These are phyloP conservation scores for Gnomoniopsis sp. DNA, from an alignment of 2,329 filamentous ascomycete genomes.

Conservation along the genomic window DNA sequence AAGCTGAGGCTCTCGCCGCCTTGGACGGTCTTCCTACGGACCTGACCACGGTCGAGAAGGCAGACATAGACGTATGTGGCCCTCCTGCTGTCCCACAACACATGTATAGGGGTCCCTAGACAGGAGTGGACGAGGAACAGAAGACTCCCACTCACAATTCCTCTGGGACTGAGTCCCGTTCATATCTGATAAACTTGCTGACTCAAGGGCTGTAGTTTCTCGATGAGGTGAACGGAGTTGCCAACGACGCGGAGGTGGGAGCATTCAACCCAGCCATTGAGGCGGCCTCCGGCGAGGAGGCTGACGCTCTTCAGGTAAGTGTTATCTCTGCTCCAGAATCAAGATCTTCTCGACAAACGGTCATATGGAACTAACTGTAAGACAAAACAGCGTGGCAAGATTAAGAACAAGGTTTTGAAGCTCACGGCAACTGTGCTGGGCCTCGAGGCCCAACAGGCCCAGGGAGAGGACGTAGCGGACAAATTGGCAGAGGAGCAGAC, in stretches of 20 bases:
- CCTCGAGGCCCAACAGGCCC: constrained; percentile 41
- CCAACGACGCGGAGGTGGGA: constrained; percentile 41
- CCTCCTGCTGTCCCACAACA: too few relatives aligned
- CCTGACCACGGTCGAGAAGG: constrained; percentile 33
- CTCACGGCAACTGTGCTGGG: constrained; percentile 40
- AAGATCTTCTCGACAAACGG: not conserved
- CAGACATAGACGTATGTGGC: constrained; percentile 30
- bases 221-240: constrained; percentile 39
- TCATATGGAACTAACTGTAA: not conserved
- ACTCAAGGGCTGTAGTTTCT: constrained; percentile 25
- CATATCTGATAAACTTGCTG: too few relatives aligned
- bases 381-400: constrained; percentile 36
- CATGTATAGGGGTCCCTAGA: too few relatives aligned
- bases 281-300: constrained; percentile 33
- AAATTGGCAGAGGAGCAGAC: constrained; percentile 38
- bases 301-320: constrained; percentile 36
- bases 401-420: constrained; percentile 49
- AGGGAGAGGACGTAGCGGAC: constrained; percentile 35
- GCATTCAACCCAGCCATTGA: constrained; percentile 45
- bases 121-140: too few relatives aligned
- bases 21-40: constrained; percentile 30
- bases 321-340: not conserved
- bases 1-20: constrained; percentile 30
- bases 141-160: too few relatives aligned
- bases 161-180: too few relatives aligned